These are phyloP conservation scores for Castanea crenata DNA, from an alignment of 306 rosid species.

Conservation along the genomic window DNA sequence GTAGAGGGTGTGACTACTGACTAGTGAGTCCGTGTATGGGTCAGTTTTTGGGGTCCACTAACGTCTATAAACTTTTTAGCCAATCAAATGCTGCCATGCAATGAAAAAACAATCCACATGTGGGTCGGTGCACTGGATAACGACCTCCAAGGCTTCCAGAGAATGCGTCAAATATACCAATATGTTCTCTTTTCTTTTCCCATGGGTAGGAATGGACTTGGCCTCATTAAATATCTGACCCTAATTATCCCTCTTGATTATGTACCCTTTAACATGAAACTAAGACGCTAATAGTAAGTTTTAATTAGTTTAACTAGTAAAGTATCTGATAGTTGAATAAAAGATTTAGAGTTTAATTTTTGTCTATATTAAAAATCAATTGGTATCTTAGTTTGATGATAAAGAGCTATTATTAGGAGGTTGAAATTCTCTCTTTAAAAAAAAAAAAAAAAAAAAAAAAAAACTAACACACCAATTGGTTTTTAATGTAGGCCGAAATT, in stretches of 20 bases:
- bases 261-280: rapidly evolving
- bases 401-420: no score
- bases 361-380: no score
- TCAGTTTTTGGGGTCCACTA: neutral
- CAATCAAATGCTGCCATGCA: conserved; percentile 22
- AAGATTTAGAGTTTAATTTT: no score
- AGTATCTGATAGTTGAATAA: no score
- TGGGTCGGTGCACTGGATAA: conserved; percentile 37
- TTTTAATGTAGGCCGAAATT: rapidly evolving
- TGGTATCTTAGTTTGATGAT: no score
- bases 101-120: conserved; percentile 14
- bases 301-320: no score
- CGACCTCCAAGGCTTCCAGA: conserved; percentile 18
- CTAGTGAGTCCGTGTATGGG: neutral
- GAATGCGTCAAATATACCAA: neutral
- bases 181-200: neutral
- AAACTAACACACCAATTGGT: rapidly evolving
- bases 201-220: neutral
- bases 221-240: neutral
- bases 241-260: no score
- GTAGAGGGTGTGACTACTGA: no score
- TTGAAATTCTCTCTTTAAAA: no score
- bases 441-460: no score
- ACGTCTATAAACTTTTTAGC: neutral
- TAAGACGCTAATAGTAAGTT: rapidly evolving